These are phyloP conservation scores for Amphibolis antarctica DNA, from an alignment of 106 monocot genomes.

Conservation along the genomic window DNA sequence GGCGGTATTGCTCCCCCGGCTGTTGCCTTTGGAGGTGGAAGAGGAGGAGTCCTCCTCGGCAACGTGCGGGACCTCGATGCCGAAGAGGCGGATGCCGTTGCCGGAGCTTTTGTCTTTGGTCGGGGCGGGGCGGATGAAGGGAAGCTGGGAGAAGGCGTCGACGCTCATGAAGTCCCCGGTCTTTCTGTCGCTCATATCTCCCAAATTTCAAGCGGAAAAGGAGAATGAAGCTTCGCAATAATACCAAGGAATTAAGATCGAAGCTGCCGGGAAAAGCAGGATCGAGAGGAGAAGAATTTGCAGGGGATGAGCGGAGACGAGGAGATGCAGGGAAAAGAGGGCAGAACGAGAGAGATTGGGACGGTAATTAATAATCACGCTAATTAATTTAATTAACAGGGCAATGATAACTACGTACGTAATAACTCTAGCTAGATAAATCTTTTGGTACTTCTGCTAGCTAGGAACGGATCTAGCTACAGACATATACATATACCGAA, in stretches of 20 bases:
- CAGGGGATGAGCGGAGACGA: not conserved
- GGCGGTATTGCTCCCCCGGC: not conserved
- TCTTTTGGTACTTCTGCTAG: not conserved
- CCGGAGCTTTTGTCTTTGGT: slow-evolving; percentile 10
- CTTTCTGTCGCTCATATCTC: slow-evolving; percentile 3
- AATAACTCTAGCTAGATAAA: not conserved
- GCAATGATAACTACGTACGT: no score
- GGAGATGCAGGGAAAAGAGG: not conserved
- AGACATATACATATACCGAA: no score
- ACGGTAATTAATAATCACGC: not conserved
- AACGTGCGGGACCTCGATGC: slow-evolving; percentile 21
- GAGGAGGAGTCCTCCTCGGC: not conserved
- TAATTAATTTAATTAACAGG: no score
- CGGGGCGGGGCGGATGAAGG: slow-evolving; percentile 46
- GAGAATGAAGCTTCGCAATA: not conserved
- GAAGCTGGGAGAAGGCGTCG: slow-evolving; percentile 86
- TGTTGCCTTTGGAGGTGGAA: not conserved
- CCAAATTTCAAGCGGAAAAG: not conserved
- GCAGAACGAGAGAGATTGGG: no score
- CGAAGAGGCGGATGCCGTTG: slow-evolving; percentile 31
- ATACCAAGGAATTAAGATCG: no score
- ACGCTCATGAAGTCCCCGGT: slow-evolving; percentile 57
- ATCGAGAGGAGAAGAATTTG: not conserved
- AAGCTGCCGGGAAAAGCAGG: not conserved
- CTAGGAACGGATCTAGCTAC: not conserved